Base-by-base conservation (phyloP, 345 rosid species). In the Aquilaria yunnanensis region DNA sequence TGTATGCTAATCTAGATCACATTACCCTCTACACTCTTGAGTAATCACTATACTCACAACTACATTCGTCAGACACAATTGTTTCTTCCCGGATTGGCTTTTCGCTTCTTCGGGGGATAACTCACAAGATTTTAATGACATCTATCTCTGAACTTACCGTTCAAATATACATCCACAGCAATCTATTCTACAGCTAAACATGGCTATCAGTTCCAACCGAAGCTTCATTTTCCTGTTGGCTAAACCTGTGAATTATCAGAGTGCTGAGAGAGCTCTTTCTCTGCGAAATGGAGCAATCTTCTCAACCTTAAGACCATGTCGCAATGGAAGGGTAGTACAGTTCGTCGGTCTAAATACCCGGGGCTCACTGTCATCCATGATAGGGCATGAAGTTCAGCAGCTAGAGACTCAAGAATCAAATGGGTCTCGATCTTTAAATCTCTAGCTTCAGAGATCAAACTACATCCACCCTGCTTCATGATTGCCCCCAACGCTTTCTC, bases 291-390 rank as follows among this genome's bases (percentile, higher is more conserved):
- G 67, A 95, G 96, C 70, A 95, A 77, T 67, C 99, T 87, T 76
- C 96, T 84, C 47, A 95, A 80, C 75, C 99, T 84, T 67, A 95
- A 77, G 67, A 95, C 96, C 97, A 87, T 87, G 77, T 95, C 99
- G 62, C 96, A 84, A 67, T 91, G 99, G 73, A 87, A 89, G 2
- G 99, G 99, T 47, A 95, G 80, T 47, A 91, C 87, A 14, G 90
- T 87, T 52, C 99, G 81, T 63, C 99, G 77, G 51, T 90, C 97
- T 67, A 82, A 59, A 73, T 84, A 91, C 31, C 87, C 91, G 0
- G 97, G 97, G 75, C 99, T 95, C 59, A 76, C 91, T 6, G 96
- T 95, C 97, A 95, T 85, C 96, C 96, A 95, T 29, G 99, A 95
- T 57, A 95, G 73, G 63, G 97, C 96, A 74, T 95, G 97, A 72